Evolutionary conservation across 2,329 filamentous ascomycete genomes (phyloP), one percentile per base, ranked within the genome.

Genomic region (Pyricularia pennisetigena): DNA sequence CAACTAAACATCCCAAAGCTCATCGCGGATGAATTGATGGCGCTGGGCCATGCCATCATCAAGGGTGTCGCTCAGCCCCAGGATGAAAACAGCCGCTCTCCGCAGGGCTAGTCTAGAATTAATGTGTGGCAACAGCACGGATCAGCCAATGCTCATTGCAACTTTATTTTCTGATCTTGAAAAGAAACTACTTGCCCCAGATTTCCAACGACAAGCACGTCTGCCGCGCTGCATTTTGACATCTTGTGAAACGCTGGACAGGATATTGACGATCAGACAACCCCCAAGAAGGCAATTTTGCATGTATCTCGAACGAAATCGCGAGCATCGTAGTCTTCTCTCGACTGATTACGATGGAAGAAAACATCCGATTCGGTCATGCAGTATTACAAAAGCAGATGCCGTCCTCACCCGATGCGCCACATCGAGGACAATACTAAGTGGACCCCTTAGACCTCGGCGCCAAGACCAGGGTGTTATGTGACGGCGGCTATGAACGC

Each of bases 361-460:
- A 62, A 61, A 62, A 62, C 24, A 14, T 62, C 59, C 59, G 59
- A 62, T 62, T 61, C 59, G 59, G 59, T 20, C 12, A 28, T 26
- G 23, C 26, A 28, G 8, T 0, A 20, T 24, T 26, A 28, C 24
- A 14, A 62, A 49, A 28, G 3, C 4, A 62, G 59, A 62, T 62
- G 59, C 59, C 41, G 41, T 49, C 41, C 41, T 49, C 41, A 29
- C 10, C 23, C 59, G 59, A 28, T 2, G 16, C 59, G 59, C 59
- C 59, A 62, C 59, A 62, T 62, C 26, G 24, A 62, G 59, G 26
- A 62, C 59, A 62, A 62, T 62, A 62, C 59, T 62, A 62, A 62
- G 59, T 62, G 59, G 59, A 8, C 41, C 41, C 20, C 20, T 49
- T 8, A 41, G 41, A n/a, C 20, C 41, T 16, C 5, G 9, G 41